These are phyloP conservation scores for Medicago ruthenica DNA, from an alignment of 306 rosid genomes.

Conservation along the genomic window DNA sequence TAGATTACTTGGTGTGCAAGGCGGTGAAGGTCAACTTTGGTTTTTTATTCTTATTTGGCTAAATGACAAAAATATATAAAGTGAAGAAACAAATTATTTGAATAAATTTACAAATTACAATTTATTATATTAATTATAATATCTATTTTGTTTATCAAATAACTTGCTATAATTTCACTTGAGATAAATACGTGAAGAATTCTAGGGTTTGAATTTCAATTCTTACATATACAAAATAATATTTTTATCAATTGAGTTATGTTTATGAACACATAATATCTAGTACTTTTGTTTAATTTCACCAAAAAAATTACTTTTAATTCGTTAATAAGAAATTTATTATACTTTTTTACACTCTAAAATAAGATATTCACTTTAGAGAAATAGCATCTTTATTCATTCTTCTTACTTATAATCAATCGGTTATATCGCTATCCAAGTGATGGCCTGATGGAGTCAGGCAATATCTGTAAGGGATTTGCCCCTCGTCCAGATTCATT, in stretches of 20 bases:
- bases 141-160: no score
- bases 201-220: no score
- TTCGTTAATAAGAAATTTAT: neutral
- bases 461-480: neutral
- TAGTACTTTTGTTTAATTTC: no score
- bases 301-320: neutral
- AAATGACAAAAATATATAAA: neutral
- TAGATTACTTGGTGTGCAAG: slow-evolving; percentile 7
- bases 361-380: neutral
- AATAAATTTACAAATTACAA: no score
- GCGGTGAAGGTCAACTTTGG: slow-evolving; percentile 4
- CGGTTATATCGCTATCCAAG: neutral
- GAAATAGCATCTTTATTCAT: no score
- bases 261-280: no score
- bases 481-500: neutral
- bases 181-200: no score
- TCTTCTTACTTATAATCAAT: no score
- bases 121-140: no score
- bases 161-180: no score
- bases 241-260: no score
- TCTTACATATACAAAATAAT: no score
- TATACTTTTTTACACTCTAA: neutral
- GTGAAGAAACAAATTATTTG: neutral
- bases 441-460: neutral
- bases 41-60: neutral